Conservation (phyloP, 306 rosid genomes). For the Malus sylvestris region DNA sequence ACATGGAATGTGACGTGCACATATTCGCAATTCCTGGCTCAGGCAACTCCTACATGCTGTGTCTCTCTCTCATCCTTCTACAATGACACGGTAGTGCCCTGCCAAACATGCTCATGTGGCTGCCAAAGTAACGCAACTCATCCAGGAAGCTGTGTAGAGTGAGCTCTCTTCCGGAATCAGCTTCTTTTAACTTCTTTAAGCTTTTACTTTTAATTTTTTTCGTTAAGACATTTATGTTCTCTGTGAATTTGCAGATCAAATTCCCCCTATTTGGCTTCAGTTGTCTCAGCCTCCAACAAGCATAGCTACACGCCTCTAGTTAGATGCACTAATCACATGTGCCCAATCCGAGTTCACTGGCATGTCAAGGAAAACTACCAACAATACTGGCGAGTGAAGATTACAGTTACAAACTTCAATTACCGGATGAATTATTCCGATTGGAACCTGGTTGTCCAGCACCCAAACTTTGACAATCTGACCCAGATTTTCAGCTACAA, state of each 20-base stretch:
- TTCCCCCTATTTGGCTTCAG: conserved; percentile 55
- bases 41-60: conserved; percentile 72
- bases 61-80: conserved; percentile 84
- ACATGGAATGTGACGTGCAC: conserved; percentile 91
- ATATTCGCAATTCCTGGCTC: conserved; percentile 80
- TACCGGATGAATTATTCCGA: conserved; percentile 66
- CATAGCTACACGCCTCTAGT: conserved; percentile 45
- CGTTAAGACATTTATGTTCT: neutral
- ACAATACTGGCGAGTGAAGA: conserved; percentile 85
- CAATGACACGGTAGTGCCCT: conserved; percentile 65
- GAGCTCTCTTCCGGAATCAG: conserved; percentile 20
- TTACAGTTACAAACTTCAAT: conserved; percentile 79
- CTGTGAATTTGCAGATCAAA: conserved; percentile 33
- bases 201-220: neutral
- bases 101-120: conserved; percentile 75
- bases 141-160: conserved; percentile 68
- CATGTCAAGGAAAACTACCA: conserved; percentile 73
- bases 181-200: conserved; percentile 2
- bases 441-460: conserved; percentile 83
- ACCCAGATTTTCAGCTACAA: conserved; percentile 81
- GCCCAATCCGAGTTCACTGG: conserved; percentile 93
- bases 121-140: conserved; percentile 46
- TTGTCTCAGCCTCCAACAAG: conserved; percentile 34
- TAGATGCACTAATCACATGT: conserved; percentile 79
- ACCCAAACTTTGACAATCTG: conserved; percentile 87